Percentiles rank a stretch among this genome's conserved stretches.
Conservation (phyloP, 2,329 filamentous ascomycete genomes). For the Fusarium sp. region DNA sequence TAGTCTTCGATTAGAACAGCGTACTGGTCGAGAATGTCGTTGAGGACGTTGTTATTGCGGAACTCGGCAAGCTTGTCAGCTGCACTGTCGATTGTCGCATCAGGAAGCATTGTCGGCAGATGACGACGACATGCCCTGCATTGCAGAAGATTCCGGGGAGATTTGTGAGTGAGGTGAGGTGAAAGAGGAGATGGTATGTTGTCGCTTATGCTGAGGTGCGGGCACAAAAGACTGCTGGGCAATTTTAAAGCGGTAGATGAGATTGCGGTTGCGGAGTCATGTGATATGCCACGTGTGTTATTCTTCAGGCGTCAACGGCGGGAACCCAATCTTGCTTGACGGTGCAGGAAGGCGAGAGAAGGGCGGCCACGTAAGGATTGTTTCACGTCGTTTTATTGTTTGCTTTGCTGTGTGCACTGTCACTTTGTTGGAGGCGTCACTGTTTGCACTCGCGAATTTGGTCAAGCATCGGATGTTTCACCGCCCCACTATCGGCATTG, state of each 20-base stretch:
- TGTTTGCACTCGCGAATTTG: background rate
- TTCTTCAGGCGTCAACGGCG: background rate
- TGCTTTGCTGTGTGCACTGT: background rate
- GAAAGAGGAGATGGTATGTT: background rate
- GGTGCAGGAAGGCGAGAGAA: background rate
- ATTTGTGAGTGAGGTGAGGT: background rate
- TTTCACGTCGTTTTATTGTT: background rate
- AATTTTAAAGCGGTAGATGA: conserved; percentile 7
- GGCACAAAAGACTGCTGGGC: background rate
- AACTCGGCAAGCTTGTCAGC: conserved; percentile 46
- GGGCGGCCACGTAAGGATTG: background rate
- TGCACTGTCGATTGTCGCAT: conserved; percentile 33
- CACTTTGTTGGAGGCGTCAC: background rate
- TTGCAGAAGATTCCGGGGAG: background rate
- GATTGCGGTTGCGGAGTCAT: background rate
- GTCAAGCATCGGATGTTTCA: background rate
- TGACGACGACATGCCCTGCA: conserved; percentile 20
- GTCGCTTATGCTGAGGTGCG: conserved; percentile 13
- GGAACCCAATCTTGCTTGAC: background rate
- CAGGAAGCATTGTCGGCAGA: conserved; percentile 32
- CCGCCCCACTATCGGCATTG: background rate
- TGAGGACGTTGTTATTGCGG: conserved; percentile 40
- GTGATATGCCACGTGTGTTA: conserved; percentile 16
- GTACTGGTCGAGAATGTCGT: conserved; percentile 47
- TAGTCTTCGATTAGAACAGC: conserved; percentile 60